Percentiles rank a stretch among this genome's conserved stretches.
Conservation (phyloP, 2,329 filamentous ascomycete species). For the Helminthosporium solani region DNA sequence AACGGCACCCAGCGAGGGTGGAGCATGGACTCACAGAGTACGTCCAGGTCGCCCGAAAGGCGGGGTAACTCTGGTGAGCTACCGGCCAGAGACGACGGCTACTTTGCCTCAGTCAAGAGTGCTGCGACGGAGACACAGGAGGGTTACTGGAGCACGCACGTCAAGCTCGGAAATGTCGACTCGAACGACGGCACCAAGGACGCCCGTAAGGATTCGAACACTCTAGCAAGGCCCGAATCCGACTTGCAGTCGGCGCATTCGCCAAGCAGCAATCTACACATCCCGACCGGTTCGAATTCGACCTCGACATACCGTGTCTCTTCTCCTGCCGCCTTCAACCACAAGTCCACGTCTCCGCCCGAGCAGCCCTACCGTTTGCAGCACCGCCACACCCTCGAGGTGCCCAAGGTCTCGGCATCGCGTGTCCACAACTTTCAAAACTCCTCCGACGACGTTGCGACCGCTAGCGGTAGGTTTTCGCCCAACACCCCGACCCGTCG, state of each 20-base stretch:
- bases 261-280: conserved; percentile 32
- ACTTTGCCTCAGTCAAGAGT: conserved; percentile 45
- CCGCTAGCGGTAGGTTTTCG: conserved; percentile 79
- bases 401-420: conserved; percentile 66
- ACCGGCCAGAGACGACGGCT: conserved; percentile 47
- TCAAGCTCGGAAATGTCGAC: conserved; percentile 37
- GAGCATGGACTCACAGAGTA: conserved; percentile 20
- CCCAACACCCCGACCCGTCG: conserved; percentile 65
- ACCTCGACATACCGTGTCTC: conserved; percentile 56
- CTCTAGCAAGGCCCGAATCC: conserved; percentile 18
- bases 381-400: conserved; percentile 85
- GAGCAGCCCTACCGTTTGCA: conserved; percentile 62
- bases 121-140: conserved; percentile 34
- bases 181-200: conserved; percentile 29
- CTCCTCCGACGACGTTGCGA: conserved; percentile 59
- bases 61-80: conserved; percentile 28
- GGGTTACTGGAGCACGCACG: conserved; percentile 38
- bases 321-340: conserved; percentile 59
- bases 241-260: conserved; percentile 16
- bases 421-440: conserved; percentile 65
- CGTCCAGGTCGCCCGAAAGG: conserved; percentile 23
- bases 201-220: conserved; percentile 29
- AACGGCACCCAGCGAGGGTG: conserved; percentile 18
- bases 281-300: conserved; percentile 29
- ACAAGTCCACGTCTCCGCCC: conserved; percentile 50